phyloP scores from a whole-genome alignment of 176 grass and related monocot genomes.

The Phragmites australis region DNA sequence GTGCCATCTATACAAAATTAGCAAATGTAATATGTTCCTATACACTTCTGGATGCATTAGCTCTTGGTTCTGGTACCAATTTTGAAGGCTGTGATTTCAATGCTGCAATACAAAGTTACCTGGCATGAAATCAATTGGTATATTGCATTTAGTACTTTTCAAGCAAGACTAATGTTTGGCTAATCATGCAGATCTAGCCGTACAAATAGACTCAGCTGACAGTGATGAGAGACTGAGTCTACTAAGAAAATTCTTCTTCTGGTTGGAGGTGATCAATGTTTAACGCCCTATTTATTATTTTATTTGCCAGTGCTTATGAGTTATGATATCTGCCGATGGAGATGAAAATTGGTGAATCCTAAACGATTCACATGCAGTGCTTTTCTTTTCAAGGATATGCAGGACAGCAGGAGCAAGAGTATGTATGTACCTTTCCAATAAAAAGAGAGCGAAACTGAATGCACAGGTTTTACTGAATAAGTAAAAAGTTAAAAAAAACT shows the following conservation, averaged over 20 bases:
- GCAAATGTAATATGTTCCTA: too few species aligned
- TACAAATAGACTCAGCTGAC: slow-evolving; percentile 48
- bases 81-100: background rate
- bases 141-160: background rate
- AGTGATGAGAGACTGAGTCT: slow-evolving; percentile 50
- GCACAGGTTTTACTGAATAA: too few species aligned
- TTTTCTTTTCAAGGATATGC: background rate
- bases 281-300: background rate
- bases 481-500: too few species aligned
- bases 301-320: background rate
- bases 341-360: background rate
- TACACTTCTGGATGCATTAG: too few species aligned
- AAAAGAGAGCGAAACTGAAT: background rate
- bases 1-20: too few species aligned
- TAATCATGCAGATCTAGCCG: slow-evolving; percentile 60
- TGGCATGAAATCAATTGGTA: background rate
- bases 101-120: background rate
- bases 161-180: slow-evolving; percentile 10
- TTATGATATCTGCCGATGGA: background rate
- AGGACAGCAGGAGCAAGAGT: background rate
- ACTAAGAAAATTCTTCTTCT: slow-evolving; percentile 74
- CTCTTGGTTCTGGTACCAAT: background rate
- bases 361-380: background rate
- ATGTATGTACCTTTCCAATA: background rate
- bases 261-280: slow-evolving; percentile 68